Percentiles rank a stretch among this genome's conserved stretches.
These are phyloP conservation scores for Pestalotiopsis sp. DNA, from an alignment of 2,329 filamentous ascomycete genomes.

Conservation along the genomic window DNA sequence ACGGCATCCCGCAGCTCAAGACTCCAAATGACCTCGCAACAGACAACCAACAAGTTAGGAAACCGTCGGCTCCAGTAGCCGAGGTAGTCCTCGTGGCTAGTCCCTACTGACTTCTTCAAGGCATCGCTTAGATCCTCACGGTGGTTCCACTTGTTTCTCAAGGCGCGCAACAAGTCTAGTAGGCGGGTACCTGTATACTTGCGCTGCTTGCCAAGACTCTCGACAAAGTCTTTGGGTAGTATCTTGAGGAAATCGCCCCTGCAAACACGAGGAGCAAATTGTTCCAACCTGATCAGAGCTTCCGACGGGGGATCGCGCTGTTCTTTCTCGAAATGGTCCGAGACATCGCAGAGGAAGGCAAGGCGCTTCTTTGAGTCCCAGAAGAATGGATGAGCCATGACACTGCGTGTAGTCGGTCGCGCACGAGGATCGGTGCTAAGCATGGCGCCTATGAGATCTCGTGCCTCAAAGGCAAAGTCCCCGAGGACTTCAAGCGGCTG, in stretches of 20 bases:
- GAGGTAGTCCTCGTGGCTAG: conserved; percentile 79
- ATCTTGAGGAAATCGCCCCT: conserved; percentile 76
- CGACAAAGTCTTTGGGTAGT: conserved; percentile 81
- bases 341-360: conserved; percentile 92
- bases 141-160: conserved; percentile 96
- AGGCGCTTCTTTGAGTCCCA: conserved; percentile 90
- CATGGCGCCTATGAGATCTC: conserved; percentile 87
- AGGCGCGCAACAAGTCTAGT: conserved; percentile 82
- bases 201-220: conserved; percentile 88
- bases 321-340: conserved; percentile 95
- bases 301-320: conserved; percentile 78
- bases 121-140: conserved; percentile 93
- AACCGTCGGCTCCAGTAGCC: conserved; percentile 82
- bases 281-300: conserved; percentile 63
- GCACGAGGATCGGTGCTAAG: conserved; percentile 64
- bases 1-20: conserved; percentile 65
- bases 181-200: conserved; percentile 88
- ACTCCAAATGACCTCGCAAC: conserved; percentile 74
- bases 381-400: conserved; percentile 87
- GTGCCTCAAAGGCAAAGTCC: conserved; percentile 83
- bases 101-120: conserved; percentile 70
- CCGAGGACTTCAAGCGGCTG: conserved; percentile 74
- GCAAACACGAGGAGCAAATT: conserved; percentile 53
- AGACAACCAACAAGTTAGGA: conserved; percentile 75
- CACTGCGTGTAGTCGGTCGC: conserved; percentile 43